Evolutionary conservation across 2,329 filamentous ascomycete genomes (phyloP).

Genomic region (Colletotrichum sp.): DNA sequence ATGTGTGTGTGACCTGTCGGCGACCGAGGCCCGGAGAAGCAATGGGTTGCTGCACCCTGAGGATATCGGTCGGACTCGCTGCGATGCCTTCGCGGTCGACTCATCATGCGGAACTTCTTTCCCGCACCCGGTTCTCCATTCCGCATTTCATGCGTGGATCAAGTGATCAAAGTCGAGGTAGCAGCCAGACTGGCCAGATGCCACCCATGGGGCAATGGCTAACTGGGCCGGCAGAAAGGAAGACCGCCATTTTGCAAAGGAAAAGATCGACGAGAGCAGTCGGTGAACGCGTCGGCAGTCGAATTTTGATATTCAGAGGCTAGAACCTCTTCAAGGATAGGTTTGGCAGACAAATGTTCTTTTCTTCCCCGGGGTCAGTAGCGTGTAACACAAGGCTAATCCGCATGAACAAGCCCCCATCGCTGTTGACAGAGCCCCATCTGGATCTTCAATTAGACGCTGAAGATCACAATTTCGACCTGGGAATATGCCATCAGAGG

Average conservation of each 20-base stretch:
- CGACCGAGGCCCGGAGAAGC: background rate
- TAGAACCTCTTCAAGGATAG: background rate
- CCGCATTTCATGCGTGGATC: background rate
- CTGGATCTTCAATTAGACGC: constrained; percentile 17
- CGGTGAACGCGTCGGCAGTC: background rate
- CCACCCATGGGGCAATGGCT: background rate
- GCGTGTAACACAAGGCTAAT: constrained; percentile 5
- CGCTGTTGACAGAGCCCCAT: constrained; percentile 6
- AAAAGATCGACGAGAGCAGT: background rate
- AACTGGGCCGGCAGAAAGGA: background rate
- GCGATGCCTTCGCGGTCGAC: background rate
- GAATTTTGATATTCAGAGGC: constrained; percentile 9
- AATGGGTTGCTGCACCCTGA: background rate
- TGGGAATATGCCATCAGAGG: constrained; percentile 14
- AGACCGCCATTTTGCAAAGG: background rate
- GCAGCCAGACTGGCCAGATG: background rate
- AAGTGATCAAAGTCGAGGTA: background rate
- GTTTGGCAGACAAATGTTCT: background rate
- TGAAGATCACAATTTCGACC: constrained; percentile 18
- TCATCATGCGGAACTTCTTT: background rate
- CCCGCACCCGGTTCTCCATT: background rate
- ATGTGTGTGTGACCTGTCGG: background rate
- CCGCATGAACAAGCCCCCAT: constrained; percentile 7
- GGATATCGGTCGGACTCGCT: background rate
- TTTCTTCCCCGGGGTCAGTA: background rate